Conservation (phyloP, 805 yeast species). For the Myxozyma neglecta region DNA sequence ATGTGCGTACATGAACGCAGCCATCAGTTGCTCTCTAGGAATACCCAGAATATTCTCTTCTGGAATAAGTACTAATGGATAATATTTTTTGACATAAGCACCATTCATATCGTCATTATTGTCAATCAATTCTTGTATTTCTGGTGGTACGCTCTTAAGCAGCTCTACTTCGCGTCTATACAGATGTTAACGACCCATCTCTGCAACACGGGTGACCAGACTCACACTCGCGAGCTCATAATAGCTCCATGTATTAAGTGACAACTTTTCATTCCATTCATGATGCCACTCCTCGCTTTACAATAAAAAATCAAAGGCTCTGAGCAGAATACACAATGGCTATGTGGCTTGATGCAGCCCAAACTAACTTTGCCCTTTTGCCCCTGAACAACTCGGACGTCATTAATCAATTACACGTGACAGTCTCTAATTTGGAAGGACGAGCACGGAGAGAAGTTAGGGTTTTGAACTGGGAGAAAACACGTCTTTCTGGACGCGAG, state of each 20-base stretch:
- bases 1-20: slow-evolving; percentile 21
- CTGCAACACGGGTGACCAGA: background rate
- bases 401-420: background rate
- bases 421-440: too few species aligned
- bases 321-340: background rate
- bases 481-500: too few species aligned
- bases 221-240: slow-evolving; percentile 11
- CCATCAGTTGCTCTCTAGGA: slow-evolving; percentile 13
- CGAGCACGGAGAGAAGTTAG: too few species aligned
- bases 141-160: slow-evolving; percentile 11
- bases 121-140: slow-evolving; percentile 6
- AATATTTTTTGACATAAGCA: slow-evolving; percentile 10
- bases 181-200: background rate
- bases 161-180: slow-evolving; percentile 24
- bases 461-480: too few species aligned
- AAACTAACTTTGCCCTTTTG: background rate
- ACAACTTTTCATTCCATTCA: slow-evolving; percentile 5
- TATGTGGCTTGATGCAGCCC: background rate
- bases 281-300: background rate
- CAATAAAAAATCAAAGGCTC: background rate
- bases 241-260: slow-evolving; percentile 2
- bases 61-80: slow-evolving; percentile 25
- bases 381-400: background rate
- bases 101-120: background rate
- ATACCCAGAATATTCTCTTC: slow-evolving; percentile 25